These are phyloP conservation scores for Penicillium sp. DNA, from an alignment of 2,329 filamentous ascomycete genomes.

Conservation along the genomic window DNA sequence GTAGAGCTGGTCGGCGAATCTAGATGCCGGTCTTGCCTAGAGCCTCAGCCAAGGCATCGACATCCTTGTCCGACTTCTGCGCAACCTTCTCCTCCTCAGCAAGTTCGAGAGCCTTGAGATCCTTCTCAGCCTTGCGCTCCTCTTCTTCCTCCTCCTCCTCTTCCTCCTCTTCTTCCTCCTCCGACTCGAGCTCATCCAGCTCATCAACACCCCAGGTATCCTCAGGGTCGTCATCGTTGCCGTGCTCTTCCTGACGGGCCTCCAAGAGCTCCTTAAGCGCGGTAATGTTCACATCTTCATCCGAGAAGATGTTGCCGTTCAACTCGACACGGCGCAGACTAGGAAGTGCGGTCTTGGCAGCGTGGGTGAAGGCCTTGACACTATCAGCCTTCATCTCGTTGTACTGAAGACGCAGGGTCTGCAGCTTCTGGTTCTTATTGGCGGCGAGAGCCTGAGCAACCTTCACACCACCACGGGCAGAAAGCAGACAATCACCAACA, in stretches of 20 bases:
- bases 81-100: constrained; percentile 63
- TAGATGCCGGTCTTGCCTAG: constrained; percentile 66
- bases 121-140: constrained; percentile 59
- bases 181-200: constrained; percentile 75
- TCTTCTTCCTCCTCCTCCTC: constrained; percentile 71
- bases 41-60: constrained; percentile 76
- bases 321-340: constrained; percentile 82
- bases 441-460: constrained; percentile 71
- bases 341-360: constrained; percentile 69
- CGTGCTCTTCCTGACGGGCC: constrained; percentile 71
- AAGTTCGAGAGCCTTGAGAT: constrained; percentile 65
- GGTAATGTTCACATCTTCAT: constrained; percentile 75
- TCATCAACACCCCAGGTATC: constrained; percentile 84
- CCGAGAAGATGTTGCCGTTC: constrained; percentile 92
- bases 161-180: constrained; percentile 69
- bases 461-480: constrained; percentile 72
- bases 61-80: constrained; percentile 74
- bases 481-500: constrained; percentile 83
- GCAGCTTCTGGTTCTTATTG: constrained; percentile 76
- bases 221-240: constrained; percentile 65
- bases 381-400: constrained; percentile 86
- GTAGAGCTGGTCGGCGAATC: constrained; percentile 2
- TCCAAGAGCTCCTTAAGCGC: constrained; percentile 71
- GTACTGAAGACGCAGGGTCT: constrained; percentile 82
- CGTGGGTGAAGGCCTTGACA: constrained; percentile 69